Conservation (phyloP, 2,329 filamentous ascomycete species). For the Monilinia fructigena region DNA sequence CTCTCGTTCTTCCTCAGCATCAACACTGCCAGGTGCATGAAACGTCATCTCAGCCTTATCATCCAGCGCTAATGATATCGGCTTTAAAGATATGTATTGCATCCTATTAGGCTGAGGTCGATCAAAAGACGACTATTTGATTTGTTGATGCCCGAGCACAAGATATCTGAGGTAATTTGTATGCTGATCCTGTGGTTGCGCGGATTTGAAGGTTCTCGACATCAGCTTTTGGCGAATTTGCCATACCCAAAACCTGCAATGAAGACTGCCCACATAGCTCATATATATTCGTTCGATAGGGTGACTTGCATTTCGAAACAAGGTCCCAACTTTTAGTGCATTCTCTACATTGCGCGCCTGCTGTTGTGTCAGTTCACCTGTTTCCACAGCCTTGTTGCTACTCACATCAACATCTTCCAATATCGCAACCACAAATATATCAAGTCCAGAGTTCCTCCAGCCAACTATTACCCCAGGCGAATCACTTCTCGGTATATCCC, state of each 20-base stretch:
- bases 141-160: constrained; percentile 71
- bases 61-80: constrained; percentile 82
- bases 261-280: constrained; percentile 78
- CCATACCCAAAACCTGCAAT: constrained; percentile 81
- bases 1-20: constrained; percentile 70
- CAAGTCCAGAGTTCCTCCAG: constrained; percentile 89
- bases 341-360: constrained; percentile 71
- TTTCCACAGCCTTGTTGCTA: constrained; percentile 26
- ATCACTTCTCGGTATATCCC: constrained; percentile 71
- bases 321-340: constrained; percentile 77
- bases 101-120: constrained; percentile 81
- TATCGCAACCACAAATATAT: constrained; percentile 86
- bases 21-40: constrained; percentile 54
- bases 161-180: constrained; percentile 66
- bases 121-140: constrained; percentile 88
- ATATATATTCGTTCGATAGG: constrained; percentile 78
- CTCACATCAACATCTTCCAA: constrained; percentile 87
- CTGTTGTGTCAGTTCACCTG: constrained; percentile 31
- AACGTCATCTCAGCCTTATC: constrained; percentile 57
- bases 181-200: constrained; percentile 53
- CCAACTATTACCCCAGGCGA: constrained; percentile 85
- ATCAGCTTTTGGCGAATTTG: constrained; percentile 60
- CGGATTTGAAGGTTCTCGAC: constrained; percentile 71
- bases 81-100: constrained; percentile 92
- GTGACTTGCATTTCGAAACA: constrained; percentile 80